phyloP scores from a whole-genome alignment of 495 filamentous ascomycete genomes.

The Astrothelium macrocarpum region DNA sequence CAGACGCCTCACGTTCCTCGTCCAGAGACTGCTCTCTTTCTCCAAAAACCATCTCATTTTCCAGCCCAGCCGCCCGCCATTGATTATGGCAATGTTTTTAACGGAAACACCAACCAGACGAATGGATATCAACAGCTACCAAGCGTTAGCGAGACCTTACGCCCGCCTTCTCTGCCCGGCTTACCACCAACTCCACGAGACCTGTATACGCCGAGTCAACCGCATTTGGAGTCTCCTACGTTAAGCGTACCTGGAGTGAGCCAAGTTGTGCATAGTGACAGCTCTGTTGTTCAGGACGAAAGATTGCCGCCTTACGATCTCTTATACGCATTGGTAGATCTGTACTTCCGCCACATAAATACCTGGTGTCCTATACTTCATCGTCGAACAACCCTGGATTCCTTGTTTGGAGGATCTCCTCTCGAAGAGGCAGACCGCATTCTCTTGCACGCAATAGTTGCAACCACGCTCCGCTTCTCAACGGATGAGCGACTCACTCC shows the following conservation, averaged over 20 bases:
- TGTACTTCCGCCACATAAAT: slow-evolving; percentile 87
- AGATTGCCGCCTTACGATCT: slow-evolving; percentile 80
- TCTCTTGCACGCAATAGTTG: slow-evolving; percentile 76
- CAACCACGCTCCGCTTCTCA: slow-evolving; percentile 74
- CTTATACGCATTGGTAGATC: slow-evolving; percentile 67
- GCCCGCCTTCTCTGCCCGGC: slow-evolving; percentile 2
- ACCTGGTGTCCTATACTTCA: slow-evolving; percentile 87
- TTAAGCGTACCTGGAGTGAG: slow-evolving; percentile 29
- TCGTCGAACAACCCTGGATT: slow-evolving; percentile 65
- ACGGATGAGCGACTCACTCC: slow-evolving; percentile 62
- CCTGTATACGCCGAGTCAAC: slow-evolving; percentile 34
- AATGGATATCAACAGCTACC: slow-evolving; percentile 3
- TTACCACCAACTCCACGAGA: slow-evolving; percentile 31
- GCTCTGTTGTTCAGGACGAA: slow-evolving; percentile 43
- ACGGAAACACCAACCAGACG: background rate
- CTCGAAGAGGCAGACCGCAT: slow-evolving; percentile 74
- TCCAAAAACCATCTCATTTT: slow-evolving; percentile 45
- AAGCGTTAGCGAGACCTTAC: background rate
- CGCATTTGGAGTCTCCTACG: slow-evolving; percentile 38
- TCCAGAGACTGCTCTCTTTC: slow-evolving; percentile 52
- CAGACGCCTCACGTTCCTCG: slow-evolving; percentile 41
- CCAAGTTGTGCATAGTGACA: slow-evolving; percentile 4
- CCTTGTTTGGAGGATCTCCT: slow-evolving; percentile 66
- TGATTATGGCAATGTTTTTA: background rate
- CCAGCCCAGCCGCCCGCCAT: slow-evolving; percentile 6